Base-by-base conservation (phyloP, 2,329 filamentous ascomycete species). In the Penicillium oxalicum region DNA sequence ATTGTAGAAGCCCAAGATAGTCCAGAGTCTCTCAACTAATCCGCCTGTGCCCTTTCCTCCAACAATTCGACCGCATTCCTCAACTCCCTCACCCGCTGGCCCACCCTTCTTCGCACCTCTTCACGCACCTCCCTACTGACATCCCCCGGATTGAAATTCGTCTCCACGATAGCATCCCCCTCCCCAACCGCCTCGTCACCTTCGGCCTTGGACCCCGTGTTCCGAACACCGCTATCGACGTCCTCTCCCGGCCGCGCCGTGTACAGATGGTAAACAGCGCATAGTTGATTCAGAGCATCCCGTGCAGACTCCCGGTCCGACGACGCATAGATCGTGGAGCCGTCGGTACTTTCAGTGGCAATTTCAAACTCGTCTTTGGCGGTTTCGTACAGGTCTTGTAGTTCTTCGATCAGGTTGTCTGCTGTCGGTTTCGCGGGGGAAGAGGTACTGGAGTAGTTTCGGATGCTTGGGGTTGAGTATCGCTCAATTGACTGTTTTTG, bases 311-410 rank as follows among this genome's bases (percentile, higher is more conserved):
- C 68, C 3, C 74, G 67, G 53, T 76, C 74, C 0, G 67, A 73
- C 9, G 67, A 66, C 1, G 72, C 74, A 58, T 75, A 76, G 47
- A 74, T 70, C 2, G 72, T 72, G 1, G 67, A 61, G 28, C 61
- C 63, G 36, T 74, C 68, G 1, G 73, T 75, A 52, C 72, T 73
- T 47, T 76, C 73, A 0, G 68, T 67, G 3, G 74, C 74, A 52
- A 77, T 76, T 61, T 76, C 73, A 48, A 76, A 73, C 57, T 76
- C 73, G 54, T 76, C 74, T 50, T 69, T 68, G 3, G 74, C 72
- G 0, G 68, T 69, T 47, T 71, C 68, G 52, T 63, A 70, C 53
- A 69, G 56, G 41, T 70, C 67, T 54, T 70, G 64, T 2, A 70
- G 28, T 48, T 70, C 67, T 27, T 69, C 66, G 40, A 70, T 63